Conservation (phyloP, 1,139 yeast species). For the Zygosaccharomyces sapae region DNA sequence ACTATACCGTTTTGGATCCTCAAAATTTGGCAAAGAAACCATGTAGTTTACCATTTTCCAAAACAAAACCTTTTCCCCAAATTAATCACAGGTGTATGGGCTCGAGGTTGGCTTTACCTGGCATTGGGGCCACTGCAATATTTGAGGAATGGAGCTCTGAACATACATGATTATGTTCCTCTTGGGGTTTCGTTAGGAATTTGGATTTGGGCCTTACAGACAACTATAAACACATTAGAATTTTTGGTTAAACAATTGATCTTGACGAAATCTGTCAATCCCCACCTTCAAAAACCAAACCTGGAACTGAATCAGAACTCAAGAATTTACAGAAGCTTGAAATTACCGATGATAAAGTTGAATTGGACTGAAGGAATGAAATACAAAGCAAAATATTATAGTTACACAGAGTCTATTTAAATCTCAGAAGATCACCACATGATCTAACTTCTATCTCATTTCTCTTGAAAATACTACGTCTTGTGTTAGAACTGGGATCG, state of each 20-base stretch:
- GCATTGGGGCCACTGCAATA: slow-evolving; percentile 28
- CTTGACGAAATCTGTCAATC: slow-evolving; percentile 7
- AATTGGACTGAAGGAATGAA: slow-evolving; percentile 14
- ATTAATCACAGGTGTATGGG: slow-evolving; percentile 28
- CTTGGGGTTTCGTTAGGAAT: slow-evolving; percentile 35
- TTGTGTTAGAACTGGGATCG: slow-evolving; percentile 13
- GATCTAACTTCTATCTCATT: slow-evolving; percentile 22
- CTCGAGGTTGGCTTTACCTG: slow-evolving; percentile 33
- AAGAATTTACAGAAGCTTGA: slow-evolving; percentile 9
- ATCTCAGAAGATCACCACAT: slow-evolving; percentile 24
- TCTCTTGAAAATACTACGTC: slow-evolving; percentile 17
- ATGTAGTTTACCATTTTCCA: slow-evolving; percentile 31
- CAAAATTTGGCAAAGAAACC: slow-evolving; percentile 35
- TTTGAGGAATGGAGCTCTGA: slow-evolving; percentile 11
- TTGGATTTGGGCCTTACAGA: slow-evolving; percentile 35
- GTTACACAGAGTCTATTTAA: slow-evolving; percentile 13
- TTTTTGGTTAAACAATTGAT: slow-evolving; percentile 23
- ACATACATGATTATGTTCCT: slow-evolving; percentile 11
- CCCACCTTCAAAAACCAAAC: slow-evolving; percentile 3
- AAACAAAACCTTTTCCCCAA: slow-evolving; percentile 30
- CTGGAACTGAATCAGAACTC: not conserved
- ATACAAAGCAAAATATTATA: not conserved
- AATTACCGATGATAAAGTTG: slow-evolving; percentile 15
- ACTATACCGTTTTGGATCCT: slow-evolving; percentile 32
- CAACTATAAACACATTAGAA: slow-evolving; percentile 28